Evolutionary conservation across 176 grass and related monocot genomes (phyloP).

Genomic region (Juncus effusus): DNA sequence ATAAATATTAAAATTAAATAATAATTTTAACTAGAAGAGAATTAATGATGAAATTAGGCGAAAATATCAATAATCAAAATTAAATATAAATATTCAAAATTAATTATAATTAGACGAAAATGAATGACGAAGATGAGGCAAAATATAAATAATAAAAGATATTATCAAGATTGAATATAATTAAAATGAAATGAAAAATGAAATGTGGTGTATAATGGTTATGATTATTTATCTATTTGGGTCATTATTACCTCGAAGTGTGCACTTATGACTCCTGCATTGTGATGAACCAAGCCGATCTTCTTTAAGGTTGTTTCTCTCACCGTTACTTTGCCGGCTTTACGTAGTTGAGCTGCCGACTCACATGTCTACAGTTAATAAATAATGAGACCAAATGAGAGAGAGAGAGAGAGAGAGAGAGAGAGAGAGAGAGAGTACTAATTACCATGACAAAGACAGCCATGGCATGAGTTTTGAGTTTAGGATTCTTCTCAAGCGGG

Average conservation of each 20-base stretch:
- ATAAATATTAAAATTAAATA: too few species aligned
- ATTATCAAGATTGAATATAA: background rate
- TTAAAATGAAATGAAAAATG: background rate
- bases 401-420: too few species aligned
- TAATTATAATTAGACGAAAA: background rate
- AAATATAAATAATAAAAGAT: background rate
- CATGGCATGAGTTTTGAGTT: slow-evolving; percentile 85
- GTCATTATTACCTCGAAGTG: slow-evolving; percentile 64
- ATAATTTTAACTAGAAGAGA: background rate
- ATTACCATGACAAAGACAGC: slow-evolving; percentile 82
- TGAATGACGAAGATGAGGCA: background rate
- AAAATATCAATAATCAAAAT: background rate
- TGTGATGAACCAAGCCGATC: slow-evolving; percentile 60
- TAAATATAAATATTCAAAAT: background rate
- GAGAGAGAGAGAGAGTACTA: background rate
- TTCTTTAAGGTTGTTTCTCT: slow-evolving; percentile 82
- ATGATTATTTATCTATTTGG: background rate
- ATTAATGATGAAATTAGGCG: background rate
- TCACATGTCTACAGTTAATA: slow-evolving; percentile 62
- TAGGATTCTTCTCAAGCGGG: slow-evolving; percentile 77
- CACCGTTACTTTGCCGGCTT: slow-evolving; percentile 73
- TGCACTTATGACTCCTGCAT: slow-evolving; percentile 49
- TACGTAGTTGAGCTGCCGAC: slow-evolving; percentile 74
- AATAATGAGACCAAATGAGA: background rate
- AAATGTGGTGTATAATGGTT: background rate